Evolutionary conservation across 495 filamentous ascomycete species (phyloP).

Genomic region (Penicilliopsis zonata): DNA sequence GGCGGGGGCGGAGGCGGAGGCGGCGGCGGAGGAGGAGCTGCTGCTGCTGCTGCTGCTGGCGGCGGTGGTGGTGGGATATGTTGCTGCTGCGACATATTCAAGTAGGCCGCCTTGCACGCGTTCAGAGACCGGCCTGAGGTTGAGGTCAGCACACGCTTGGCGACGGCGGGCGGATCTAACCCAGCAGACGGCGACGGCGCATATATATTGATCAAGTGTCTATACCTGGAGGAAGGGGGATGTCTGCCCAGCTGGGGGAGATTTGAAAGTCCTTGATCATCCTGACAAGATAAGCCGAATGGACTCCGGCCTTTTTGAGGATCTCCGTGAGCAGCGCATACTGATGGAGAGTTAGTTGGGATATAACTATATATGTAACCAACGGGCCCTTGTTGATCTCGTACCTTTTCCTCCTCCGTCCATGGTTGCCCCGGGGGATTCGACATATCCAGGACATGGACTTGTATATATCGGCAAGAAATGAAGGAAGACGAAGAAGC

Average conservation of each 20-base stretch:
- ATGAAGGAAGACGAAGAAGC: slow-evolving; percentile 5
- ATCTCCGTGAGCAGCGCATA: slow-evolving; percentile 48
- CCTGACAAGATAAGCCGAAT: slow-evolving; percentile 34
- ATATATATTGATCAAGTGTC: too few relatives aligned
- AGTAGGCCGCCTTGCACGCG: slow-evolving; percentile 28
- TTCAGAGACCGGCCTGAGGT: slow-evolving; percentile 30
- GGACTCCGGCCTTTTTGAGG: slow-evolving; percentile 42
- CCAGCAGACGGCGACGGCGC: slow-evolving; percentile 3
- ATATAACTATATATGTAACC: too few relatives aligned
- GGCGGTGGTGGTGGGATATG: slow-evolving; percentile 5
- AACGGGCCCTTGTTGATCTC: too few relatives aligned
- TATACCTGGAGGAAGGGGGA: slow-evolving; percentile 43
- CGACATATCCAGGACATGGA: slow-evolving; percentile 37
- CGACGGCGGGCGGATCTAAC: background rate
- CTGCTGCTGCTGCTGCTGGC: slow-evolving; percentile 6
- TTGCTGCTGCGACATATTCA: slow-evolving; percentile 21
- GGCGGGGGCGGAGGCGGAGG: slow-evolving; percentile 17
- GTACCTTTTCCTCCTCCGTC: slow-evolving; percentile 49
- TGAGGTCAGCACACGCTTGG: slow-evolving; percentile 6
- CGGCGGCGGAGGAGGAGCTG: slow-evolving; percentile 13
- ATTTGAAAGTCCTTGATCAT: slow-evolving; percentile 38
- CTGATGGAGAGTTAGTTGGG: slow-evolving; percentile 19
- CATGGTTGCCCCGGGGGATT: slow-evolving; percentile 39
- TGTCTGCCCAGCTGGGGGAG: slow-evolving; percentile 42
- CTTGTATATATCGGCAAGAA: slow-evolving; percentile 9